These are phyloP conservation scores for Backusella mclennaniae DNA, from an alignment of 192 early-diverging fungal genomes.

Conservation along the genomic window DNA sequence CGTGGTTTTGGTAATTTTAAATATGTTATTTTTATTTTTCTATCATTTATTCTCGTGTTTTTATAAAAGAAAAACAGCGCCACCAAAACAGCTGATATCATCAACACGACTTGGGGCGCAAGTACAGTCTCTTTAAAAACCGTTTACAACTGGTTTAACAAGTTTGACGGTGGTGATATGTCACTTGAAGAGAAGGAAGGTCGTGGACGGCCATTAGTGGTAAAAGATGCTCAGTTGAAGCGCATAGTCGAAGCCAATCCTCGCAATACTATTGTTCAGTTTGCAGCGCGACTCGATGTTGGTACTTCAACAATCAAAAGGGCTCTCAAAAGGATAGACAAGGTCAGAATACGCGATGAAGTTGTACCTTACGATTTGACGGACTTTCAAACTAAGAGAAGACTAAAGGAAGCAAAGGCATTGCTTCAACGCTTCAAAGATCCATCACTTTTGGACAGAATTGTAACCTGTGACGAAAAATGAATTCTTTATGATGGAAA, in stretches of 20 bases:
- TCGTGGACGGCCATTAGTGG: background rate
- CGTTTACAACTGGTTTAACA: background rate
- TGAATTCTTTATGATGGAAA: no score
- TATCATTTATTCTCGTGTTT: no score
- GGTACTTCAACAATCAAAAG: background rate
- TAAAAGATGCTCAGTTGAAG: background rate
- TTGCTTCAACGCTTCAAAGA: no score
- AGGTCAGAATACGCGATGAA: background rate
- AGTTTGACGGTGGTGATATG: background rate
- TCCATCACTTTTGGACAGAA: no score
- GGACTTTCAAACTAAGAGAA: background rate
- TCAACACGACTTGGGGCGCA: no score
- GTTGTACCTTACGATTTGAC: background rate
- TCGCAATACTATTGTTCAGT: background rate
- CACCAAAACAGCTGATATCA: no score
- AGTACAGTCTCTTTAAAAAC: no score
- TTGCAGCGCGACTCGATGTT: background rate
- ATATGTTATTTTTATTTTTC: no score
- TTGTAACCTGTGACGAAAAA: no score
- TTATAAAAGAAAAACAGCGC: no score
- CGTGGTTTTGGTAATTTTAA: no score
- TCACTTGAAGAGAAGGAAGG: background rate
- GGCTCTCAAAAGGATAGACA: background rate
- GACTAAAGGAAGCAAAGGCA: no score
- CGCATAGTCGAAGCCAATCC: background rate